Evolutionary conservation across 139 green algal species (phyloP), one percentile per base, ranked within the genome.

Genomic region (Monoraphidium neglectum): DNA sequence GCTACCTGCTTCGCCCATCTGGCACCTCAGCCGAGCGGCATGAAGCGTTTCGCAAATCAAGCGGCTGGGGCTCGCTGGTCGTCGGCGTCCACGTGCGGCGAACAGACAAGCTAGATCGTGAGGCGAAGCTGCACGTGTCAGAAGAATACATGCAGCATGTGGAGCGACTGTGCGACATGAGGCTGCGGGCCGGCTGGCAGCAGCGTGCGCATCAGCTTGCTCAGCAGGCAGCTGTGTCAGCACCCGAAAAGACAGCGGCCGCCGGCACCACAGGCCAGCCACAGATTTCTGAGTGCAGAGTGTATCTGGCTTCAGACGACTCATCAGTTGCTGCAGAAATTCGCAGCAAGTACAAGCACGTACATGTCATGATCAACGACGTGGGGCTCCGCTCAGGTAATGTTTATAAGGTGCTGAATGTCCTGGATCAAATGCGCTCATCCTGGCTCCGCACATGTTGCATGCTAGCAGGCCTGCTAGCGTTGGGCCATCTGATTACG

Each of bases 101-200:
- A 26, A 77, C 57, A 13, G 70, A 77, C 56, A 77, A 77, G 57
- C 16, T 69, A 3, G 30, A 15, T 26, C 37, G 18, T 10, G 62
- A 72, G 33, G 73, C 73, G 6, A 37, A 59, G 23, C 64, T 64
- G 1, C 64, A 79, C 24, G 12, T 36, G 8, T 46, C 67, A 8
- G 49, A 43, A 0, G 61, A 79, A 26, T 73, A 79, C 73, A 79
- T 79, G 73, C 0, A 2, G 3, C 73, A 79, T 49, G 73, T 79
- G 47, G 62, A 79, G 49, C 35, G 43, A 21, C 28, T 46, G 8
- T 79, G 73, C 51, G 73, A 79, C 33, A 32, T 67, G 26, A 40
- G 33, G 24, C 49, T 70, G 61, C 16, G 49, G 10, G 63, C 36
- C 24, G 66, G 75, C 30, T 74, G 75, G 75, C 75, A 80, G 65